Conservation (phyloP, 192 early-diverging fungal species). For the Linnemannia exigua region DNA sequence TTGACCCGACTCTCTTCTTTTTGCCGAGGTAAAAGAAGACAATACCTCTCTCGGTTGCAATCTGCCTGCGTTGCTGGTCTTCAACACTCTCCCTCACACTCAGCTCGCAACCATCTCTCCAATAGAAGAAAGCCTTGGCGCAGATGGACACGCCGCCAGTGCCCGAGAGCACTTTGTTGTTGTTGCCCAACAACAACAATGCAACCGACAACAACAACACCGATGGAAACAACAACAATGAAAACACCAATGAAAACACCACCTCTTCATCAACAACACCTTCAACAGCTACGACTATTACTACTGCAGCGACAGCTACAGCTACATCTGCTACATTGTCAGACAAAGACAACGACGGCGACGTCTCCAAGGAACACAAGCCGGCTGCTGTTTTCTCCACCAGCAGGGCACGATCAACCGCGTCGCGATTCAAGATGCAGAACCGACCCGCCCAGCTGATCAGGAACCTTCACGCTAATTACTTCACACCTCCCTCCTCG, state of each 20-base stretch:
- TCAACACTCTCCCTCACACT: background rate
- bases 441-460: constrained; percentile 44
- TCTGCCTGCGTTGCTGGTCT: no score
- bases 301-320: background rate
- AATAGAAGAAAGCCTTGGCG: background rate
- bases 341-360: background rate
- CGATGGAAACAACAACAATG: background rate
- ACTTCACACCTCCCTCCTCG: constrained; percentile 18
- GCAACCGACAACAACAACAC: background rate
- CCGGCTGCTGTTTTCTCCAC: background rate
- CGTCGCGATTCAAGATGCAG: constrained; percentile 25
- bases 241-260: no score
- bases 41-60: no score
- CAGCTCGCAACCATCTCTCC: background rate
- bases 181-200: background rate
- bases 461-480: constrained; percentile 54
- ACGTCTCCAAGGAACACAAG: background rate
- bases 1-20: background rate
- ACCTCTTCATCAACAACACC: no score
- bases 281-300: no score
- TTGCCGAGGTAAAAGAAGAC: no score
- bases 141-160: constrained; percentile 9
- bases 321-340: background rate
- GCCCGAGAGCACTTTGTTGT: constrained; percentile 22
- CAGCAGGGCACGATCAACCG: background rate